Conservation (phyloP, 2,329 filamentous ascomycete species). For the Diaporthe sp. region DNA sequence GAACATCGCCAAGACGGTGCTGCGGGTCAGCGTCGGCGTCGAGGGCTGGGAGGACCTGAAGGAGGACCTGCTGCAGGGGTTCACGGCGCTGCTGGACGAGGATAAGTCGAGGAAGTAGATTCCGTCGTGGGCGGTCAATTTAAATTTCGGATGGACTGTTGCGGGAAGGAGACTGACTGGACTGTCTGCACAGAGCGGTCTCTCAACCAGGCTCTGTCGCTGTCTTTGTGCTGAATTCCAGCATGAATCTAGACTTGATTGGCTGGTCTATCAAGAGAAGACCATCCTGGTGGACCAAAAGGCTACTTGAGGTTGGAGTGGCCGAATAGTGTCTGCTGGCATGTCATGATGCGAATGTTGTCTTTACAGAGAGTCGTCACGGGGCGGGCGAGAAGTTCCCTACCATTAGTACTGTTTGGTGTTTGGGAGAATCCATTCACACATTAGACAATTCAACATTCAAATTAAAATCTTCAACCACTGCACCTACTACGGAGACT, state of each 20-base stretch:
- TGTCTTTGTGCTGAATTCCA: background rate
- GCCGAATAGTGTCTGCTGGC: background rate
- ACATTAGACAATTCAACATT: background rate
- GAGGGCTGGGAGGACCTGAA: conserved; percentile 89
- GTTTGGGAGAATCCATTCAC: background rate
- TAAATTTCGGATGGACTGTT: background rate
- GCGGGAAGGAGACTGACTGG: background rate
- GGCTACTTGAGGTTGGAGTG: background rate
- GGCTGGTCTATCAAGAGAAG: background rate
- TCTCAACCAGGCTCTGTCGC: too few species aligned
- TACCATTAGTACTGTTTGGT: background rate
- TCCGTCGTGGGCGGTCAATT: background rate
- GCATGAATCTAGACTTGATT: background rate
- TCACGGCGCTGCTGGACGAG: conserved; percentile 66
- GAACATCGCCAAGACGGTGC: conserved; percentile 77
- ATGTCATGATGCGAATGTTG: background rate
- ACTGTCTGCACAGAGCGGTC: too few species aligned
- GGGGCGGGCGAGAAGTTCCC: background rate
- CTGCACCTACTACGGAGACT: too few species aligned
- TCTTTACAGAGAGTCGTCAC: background rate
- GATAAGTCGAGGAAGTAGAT: conserved; percentile 33
- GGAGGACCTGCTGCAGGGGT: conserved; percentile 78
- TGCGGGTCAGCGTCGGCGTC: conserved; percentile 88
- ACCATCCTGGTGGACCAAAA: background rate
- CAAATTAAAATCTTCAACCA: background rate